Conservation (phyloP, 257 asterid genomes). For the Nemophila menziesii region DNA sequence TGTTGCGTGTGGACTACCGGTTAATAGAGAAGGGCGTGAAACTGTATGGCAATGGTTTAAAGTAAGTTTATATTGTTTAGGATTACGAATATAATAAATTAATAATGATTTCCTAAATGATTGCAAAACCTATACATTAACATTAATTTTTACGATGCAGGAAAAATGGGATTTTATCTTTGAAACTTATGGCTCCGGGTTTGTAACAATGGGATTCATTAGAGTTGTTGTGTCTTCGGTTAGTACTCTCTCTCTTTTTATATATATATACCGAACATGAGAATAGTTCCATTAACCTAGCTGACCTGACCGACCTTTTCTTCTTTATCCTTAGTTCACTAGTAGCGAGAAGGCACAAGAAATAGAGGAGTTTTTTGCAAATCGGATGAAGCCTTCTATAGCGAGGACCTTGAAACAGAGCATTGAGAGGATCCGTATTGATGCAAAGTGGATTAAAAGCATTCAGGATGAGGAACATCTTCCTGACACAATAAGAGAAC, state of each 20-base stretch:
- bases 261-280: background rate
- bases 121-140: too few species aligned
- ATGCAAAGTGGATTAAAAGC: constrained; percentile 70
- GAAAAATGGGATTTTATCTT: constrained; percentile 68
- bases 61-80: constrained; percentile 32
- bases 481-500: constrained; percentile 46
- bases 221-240: constrained; percentile 70
- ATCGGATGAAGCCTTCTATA: constrained; percentile 65
- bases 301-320: background rate
- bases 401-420: constrained; percentile 91
- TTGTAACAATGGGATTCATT: constrained; percentile 61
- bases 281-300: background rate
- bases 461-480: constrained; percentile 58
- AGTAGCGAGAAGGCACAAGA: constrained; percentile 64
- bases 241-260: constrained; percentile 15
- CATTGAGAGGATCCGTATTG: constrained; percentile 63
- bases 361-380: constrained; percentile 57
- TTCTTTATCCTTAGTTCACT: constrained; percentile 37
- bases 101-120: too few species aligned
- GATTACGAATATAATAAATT: too few species aligned
- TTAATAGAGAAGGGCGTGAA: constrained; percentile 70
- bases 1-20: constrained; percentile 59
- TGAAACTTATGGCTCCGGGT: constrained; percentile 78
- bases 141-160: constrained; percentile 37
- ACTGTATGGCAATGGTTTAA: constrained; percentile 78